Evolutionary conservation across 1,139 yeast genomes (phyloP), one percentile per base, ranked within the genome.

Genomic region (Suhomyces yuchorum): DNA sequence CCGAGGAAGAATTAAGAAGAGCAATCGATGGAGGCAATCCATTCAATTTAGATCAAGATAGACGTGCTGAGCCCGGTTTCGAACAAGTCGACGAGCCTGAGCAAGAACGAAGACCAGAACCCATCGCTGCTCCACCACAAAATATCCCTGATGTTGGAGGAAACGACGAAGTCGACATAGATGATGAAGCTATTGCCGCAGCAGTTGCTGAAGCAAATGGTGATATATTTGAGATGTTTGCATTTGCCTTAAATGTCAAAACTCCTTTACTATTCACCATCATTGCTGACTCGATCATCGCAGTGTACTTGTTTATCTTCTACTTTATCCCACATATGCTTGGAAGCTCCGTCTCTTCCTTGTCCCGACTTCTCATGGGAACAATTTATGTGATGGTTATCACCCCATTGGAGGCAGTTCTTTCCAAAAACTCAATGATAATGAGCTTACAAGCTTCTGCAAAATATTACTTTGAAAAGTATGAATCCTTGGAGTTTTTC

Each of bases 251-350:
- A 44, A 66, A 70, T 43, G 44, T 73, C 17, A 55, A 61, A 12
- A 68, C 77, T 4, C 80, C 80, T 0, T 46, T 75, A 5, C 55
- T 68, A 24, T 58, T 73, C 30, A 65, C 72, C 70, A 40, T 65
- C 1, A 38, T 72, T 24, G 67, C 80, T 32, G 77, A 82, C 51
- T 56, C 72, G 2, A 63, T 79, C 20, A 68, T 80, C 7, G 61
- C 77, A 0, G 62, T 70, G 1, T 78, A 76, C 46, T 59, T 83
- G 41, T 68, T 78, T 32, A 46, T 72, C 6, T 68, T 81, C 3
- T 85, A 83, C 57, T 68, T 80, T 34, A 54, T 82, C 2, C 91
- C 91, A 1, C 79, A 83, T 6, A 36, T 45, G 36, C 32, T 45
- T 23, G 51, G 51, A 2, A 44, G 63, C 44, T 35, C 66, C 42